Conservation (phyloP, 2,329 filamentous ascomycete species). For the Phoma herbarum region DNA sequence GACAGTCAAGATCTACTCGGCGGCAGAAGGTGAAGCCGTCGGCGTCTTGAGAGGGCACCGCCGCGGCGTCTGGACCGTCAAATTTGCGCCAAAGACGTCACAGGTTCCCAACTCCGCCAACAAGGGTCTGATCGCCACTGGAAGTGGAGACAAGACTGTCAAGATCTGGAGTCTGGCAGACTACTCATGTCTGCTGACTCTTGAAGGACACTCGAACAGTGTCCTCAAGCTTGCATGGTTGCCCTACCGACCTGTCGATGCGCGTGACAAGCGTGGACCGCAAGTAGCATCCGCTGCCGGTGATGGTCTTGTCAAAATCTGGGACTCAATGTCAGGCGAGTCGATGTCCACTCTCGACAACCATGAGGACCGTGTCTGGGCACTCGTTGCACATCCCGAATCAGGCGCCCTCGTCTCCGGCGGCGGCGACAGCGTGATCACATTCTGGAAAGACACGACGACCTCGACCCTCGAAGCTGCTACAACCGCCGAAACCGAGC, state of each 20-base stretch:
- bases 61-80: slow-evolving; percentile 94
- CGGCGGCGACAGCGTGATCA: slow-evolving; percentile 89
- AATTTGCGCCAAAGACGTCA: slow-evolving; percentile 82
- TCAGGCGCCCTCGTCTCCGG: slow-evolving; percentile 83
- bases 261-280: slow-evolving; percentile 64
- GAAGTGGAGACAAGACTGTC: slow-evolving; percentile 94
- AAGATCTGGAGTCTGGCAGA: slow-evolving; percentile 94
- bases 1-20: slow-evolving; percentile 96
- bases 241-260: slow-evolving; percentile 55
- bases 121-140: slow-evolving; percentile 86
- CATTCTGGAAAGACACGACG: slow-evolving; percentile 95
- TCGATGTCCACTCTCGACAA: slow-evolving; percentile 91
- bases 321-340: slow-evolving; percentile 88
- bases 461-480: slow-evolving; percentile 78
- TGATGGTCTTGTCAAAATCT: slow-evolving; percentile 95
- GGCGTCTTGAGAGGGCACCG: slow-evolving; percentile 93
- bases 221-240: slow-evolving; percentile 95
- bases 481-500: slow-evolving; percentile 75
- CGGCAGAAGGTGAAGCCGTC: slow-evolving; percentile 86
- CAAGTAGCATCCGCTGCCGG: slow-evolving; percentile 88
- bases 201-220: slow-evolving; percentile 96
- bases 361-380: slow-evolving; percentile 96
- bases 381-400: slow-evolving; percentile 72
- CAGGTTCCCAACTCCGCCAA: slow-evolving; percentile 67
- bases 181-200: slow-evolving; percentile 91